phyloP scores from a whole-genome alignment of 1,139 yeast species.

The Yamadazyma songkhlaensis region DNA sequence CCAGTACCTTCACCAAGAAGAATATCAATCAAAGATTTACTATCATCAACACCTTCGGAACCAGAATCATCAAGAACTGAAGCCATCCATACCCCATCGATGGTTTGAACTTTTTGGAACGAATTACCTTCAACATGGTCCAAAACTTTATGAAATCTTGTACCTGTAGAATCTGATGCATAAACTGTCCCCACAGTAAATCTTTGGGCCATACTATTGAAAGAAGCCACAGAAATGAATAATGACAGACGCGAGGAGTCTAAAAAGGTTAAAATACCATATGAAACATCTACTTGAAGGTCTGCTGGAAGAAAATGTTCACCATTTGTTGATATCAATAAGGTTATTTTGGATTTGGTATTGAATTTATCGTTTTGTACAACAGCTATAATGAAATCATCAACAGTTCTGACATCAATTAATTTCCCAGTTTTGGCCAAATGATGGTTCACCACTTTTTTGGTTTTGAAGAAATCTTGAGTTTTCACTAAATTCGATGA shows the following conservation, averaged over 20 bases:
- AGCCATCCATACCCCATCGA: slow-evolving; percentile 74
- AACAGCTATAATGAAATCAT: slow-evolving; percentile 52
- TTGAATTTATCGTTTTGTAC: slow-evolving; percentile 49
- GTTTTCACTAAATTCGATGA: slow-evolving; percentile 44
- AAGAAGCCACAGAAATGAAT: slow-evolving; percentile 44
- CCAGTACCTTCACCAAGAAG: slow-evolving; percentile 23
- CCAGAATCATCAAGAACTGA: slow-evolving; percentile 27
- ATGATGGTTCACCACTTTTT: slow-evolving; percentile 19
- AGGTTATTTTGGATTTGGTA: slow-evolving; percentile 36
- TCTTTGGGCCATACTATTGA: slow-evolving; percentile 14
- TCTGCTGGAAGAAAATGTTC: slow-evolving; percentile 48
- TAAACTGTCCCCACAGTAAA: slow-evolving; percentile 41
- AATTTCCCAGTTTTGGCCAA: slow-evolving; percentile 37
- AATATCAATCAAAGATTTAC: slow-evolving; percentile 24
- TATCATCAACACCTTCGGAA: slow-evolving; percentile 15
- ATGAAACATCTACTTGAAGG: slow-evolving; percentile 42
- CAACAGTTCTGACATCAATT: slow-evolving; percentile 46
- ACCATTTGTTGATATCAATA: slow-evolving; percentile 63
- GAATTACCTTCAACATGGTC: slow-evolving; percentile 43
- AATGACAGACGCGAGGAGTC: slow-evolving; percentile 58
- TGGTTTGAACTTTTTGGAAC: slow-evolving; percentile 51
- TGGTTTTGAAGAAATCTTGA: slow-evolving; percentile 52
- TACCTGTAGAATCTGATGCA: slow-evolving; percentile 64
- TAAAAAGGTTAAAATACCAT: slow-evolving; percentile 49
- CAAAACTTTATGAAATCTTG: slow-evolving; percentile 47